A percentile compares a stretch with the other conserved stretches of the same genome.
phyloP scores from a whole-genome alignment of 2,329 filamentous ascomycete genomes.

The Aspergillus chevalieri region DNA sequence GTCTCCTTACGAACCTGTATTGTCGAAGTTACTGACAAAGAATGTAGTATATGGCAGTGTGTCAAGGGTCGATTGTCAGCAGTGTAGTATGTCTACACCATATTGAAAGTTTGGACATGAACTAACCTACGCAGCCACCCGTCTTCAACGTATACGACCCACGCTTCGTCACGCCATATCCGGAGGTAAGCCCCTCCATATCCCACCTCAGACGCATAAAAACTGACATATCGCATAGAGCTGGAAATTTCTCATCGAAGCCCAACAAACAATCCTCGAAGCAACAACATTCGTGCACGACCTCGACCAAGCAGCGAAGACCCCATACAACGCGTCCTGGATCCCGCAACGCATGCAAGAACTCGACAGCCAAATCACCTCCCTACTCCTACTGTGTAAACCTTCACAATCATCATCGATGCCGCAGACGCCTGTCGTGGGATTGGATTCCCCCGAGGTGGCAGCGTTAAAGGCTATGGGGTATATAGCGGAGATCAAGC shows the following conservation, averaged over 20 bases:
- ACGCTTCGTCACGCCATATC: background rate
- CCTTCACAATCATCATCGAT: conserved; percentile 3
- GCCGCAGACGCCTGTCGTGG: conserved; percentile 2
- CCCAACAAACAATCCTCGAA: conserved; percentile 19
- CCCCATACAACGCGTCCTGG: conserved; percentile 6
- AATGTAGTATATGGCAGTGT: conserved; percentile 44
- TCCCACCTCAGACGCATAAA: conserved; percentile 8
- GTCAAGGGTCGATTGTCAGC: conserved; percentile 48
- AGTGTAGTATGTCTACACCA: conserved; percentile 36
- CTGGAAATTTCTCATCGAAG: conserved; percentile 19
- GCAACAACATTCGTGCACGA: conserved; percentile 17
- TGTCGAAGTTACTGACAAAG: conserved; percentile 11
- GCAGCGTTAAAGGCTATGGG: conserved; percentile 16
- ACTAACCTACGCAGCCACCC: conserved; percentile 9
- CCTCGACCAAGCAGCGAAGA: conserved; percentile 10
- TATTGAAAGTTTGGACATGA: too few relatives aligned
- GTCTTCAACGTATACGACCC: conserved; percentile 8
- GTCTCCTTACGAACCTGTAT: conserved; percentile 13
- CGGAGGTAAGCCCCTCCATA: background rate
- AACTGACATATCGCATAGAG: conserved; percentile 14
- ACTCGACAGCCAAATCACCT: conserved; percentile 14
- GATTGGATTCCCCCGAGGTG: conserved; percentile 10
- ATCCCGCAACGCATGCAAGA: conserved; percentile 13
- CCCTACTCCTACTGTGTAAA: conserved; percentile 10
- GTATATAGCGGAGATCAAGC: conserved; percentile 22